Conservation (phyloP, 1,284 basidiomycete genomes). For the Cryptococcus sp. region DNA sequence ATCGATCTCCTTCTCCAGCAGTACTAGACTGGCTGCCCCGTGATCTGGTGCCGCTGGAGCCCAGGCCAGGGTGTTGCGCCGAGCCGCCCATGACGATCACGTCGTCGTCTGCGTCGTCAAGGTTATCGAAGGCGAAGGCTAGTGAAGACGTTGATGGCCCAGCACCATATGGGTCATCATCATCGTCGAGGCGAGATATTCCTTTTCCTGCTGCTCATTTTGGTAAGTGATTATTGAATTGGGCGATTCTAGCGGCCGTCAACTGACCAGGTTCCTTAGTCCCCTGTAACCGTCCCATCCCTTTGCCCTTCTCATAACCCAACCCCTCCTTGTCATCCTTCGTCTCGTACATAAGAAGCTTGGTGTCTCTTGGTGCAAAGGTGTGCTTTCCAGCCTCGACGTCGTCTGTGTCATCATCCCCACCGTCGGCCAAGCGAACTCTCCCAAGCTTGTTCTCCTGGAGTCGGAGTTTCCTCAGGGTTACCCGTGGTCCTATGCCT, state of each 20-base stretch:
- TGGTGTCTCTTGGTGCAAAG: slow-evolving; percentile 78
- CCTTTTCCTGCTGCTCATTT: too few species aligned
- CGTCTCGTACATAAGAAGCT: slow-evolving; percentile 59
- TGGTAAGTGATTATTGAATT: neutral
- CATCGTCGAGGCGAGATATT: slow-evolving; percentile 59
- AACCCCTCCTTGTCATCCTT: slow-evolving; percentile 77
- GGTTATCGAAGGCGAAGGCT: slow-evolving; percentile 67
- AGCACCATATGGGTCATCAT: slow-evolving; percentile 74
- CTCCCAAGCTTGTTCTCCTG: slow-evolving; percentile 60
- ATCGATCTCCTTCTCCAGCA: slow-evolving; percentile 48
- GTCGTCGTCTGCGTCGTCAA: slow-evolving; percentile 64
- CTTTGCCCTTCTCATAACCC: slow-evolving; percentile 66
- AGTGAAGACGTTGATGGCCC: slow-evolving; percentile 44
- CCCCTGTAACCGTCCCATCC: slow-evolving; percentile 53
- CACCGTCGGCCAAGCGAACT: slow-evolving; percentile 26
- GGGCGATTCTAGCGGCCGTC: too few species aligned
- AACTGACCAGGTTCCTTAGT: slow-evolving; percentile 21
- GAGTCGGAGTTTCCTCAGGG: slow-evolving; percentile 66
- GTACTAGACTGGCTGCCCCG: neutral
- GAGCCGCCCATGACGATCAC: slow-evolving; percentile 40
- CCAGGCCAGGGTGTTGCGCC: slow-evolving; percentile 8
- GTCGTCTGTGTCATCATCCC: slow-evolving; percentile 58
- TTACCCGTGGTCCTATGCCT: slow-evolving; percentile 87
- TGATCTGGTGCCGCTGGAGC: neutral
- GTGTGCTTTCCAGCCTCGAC: slow-evolving; percentile 79